phyloP scores from a whole-genome alignment of 176 grass and related monocot genomes.

The Avena atlantica region DNA sequence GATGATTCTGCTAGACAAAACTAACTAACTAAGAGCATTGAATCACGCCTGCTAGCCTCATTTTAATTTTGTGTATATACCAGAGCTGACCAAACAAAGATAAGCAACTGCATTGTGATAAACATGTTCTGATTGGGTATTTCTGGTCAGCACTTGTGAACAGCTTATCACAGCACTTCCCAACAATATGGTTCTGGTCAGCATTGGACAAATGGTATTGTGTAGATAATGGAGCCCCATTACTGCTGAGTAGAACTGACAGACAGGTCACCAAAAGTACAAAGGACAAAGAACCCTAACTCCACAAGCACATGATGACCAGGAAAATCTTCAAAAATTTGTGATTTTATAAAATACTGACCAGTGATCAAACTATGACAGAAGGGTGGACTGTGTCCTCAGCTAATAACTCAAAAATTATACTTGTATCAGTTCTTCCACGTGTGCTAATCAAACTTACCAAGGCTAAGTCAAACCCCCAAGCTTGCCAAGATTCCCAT shows the following conservation, averaged over 20 bases:
- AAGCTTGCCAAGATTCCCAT: neutral
- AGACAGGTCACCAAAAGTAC: constrained; percentile 19
- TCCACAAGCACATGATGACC: neutral
- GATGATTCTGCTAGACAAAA: neutral
- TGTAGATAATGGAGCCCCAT: neutral
- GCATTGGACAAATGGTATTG: constrained; percentile 28
- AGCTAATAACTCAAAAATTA: neutral
- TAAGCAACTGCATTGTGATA: constrained; percentile 45
- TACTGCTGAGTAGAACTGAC: constrained; percentile 6
- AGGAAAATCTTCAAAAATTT: constrained; percentile 32
- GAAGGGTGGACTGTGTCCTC: neutral
- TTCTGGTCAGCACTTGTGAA: constrained; percentile 32
- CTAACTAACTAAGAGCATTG: neutral
- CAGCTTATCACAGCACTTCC: constrained; percentile 24
- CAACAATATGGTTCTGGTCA: constrained; percentile 34
- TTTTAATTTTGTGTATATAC: neutral
- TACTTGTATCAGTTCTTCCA: neutral
- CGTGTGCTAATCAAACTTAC: neutral
- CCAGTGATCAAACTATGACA: neutral
- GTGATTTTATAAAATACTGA: constrained; percentile 16
- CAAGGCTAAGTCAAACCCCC: neutral
- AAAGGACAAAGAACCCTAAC: constrained; percentile 3
- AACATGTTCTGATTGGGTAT: constrained; percentile 41
- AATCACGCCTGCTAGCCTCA: neutral
- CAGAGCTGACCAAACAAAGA: constrained; percentile 27